Evolutionary conservation across 371 early-diverging fungal genomes (phyloP).

Genomic region (Apophysomyces trapeziformis): DNA sequence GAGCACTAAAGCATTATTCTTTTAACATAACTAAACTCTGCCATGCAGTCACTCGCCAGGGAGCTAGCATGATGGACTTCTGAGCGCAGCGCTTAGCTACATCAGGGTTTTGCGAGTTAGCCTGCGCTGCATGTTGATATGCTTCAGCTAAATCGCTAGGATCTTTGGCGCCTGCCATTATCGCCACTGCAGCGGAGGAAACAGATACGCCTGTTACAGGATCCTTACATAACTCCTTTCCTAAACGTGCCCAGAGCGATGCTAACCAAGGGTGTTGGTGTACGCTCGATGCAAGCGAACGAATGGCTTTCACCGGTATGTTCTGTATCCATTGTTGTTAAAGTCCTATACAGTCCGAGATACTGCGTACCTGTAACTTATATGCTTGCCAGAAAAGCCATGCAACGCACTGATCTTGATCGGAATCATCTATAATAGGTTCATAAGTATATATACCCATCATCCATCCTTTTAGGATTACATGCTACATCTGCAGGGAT

Average conservation of each 20-base stretch:
- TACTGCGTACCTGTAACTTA: conserved; percentile 36
- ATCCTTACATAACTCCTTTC: conserved; percentile 23
- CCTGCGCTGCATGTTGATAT: conserved; percentile 44
- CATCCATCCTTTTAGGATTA: conserved; percentile 19
- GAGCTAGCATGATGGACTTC: conserved; percentile 55
- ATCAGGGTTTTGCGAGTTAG: conserved; percentile 9
- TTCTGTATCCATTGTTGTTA: background rate
- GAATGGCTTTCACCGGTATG: conserved; percentile 18
- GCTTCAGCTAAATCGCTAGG: conserved; percentile 28
- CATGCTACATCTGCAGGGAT: conserved; percentile 54
- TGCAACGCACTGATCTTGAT: conserved; percentile 40
- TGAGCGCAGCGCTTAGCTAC: conserved; percentile 44
- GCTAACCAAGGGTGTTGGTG: conserved; percentile 48
- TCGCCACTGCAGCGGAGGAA: conserved; percentile 34
- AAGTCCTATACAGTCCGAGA: conserved; percentile 13
- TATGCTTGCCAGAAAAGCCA: conserved; percentile 43
- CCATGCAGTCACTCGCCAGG: conserved; percentile 60
- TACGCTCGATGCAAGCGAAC: conserved; percentile 38
- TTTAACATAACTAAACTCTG: conserved; percentile 24
- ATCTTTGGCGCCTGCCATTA: conserved; percentile 34
- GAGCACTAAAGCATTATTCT: conserved; percentile 3
- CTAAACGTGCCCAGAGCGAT: conserved; percentile 40
- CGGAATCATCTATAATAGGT: conserved; percentile 30
- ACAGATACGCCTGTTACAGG: conserved; percentile 23
- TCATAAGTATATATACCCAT: background rate